These are phyloP conservation scores for Wickerhamomyces sp. DNA, from an alignment of 1,139 yeast species.

Conservation along the genomic window DNA sequence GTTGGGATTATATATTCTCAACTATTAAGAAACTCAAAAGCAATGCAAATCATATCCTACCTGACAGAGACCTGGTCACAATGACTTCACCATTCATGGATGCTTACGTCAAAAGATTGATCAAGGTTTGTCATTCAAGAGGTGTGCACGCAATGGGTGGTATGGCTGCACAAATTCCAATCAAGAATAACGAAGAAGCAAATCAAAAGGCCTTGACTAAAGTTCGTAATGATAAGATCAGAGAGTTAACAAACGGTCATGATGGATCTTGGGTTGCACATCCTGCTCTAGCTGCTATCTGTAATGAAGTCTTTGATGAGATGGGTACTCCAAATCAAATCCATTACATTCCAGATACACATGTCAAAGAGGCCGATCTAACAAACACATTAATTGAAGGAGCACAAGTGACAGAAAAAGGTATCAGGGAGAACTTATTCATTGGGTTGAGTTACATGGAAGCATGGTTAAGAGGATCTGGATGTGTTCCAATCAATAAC, in stretches of 20 bases:
- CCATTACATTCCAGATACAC: constrained; percentile 40
- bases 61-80: constrained; percentile 70
- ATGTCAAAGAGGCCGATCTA: constrained; percentile 52
- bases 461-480: constrained; percentile 79
- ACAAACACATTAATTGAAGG: constrained; percentile 59
- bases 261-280: constrained; percentile 90
- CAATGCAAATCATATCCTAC: constrained; percentile 53
- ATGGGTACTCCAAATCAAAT: constrained; percentile 85
- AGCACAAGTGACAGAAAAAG: constrained; percentile 58
- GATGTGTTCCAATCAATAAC: constrained; percentile 81
- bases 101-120: constrained; percentile 61
- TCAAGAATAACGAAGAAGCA: constrained; percentile 57
- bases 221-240: constrained; percentile 62
- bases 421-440: constrained; percentile 65
- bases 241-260: constrained; percentile 74
- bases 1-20: constrained; percentile 81
- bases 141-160: constrained; percentile 82
- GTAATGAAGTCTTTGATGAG: constrained; percentile 64
- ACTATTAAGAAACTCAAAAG: constrained; percentile 64
- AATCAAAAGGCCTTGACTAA: constrained; percentile 60
- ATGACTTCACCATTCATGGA: constrained; percentile 77
- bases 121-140: constrained; percentile 63
- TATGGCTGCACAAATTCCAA: constrained; percentile 83
- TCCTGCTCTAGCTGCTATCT: constrained; percentile 77
- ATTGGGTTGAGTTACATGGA: constrained; percentile 79